Percentiles rank a stretch among this genome's conserved stretches.
These are phyloP conservation scores for Rusavskia elegans DNA, from an alignment of 495 filamentous ascomycete species.

Conservation along the genomic window DNA sequence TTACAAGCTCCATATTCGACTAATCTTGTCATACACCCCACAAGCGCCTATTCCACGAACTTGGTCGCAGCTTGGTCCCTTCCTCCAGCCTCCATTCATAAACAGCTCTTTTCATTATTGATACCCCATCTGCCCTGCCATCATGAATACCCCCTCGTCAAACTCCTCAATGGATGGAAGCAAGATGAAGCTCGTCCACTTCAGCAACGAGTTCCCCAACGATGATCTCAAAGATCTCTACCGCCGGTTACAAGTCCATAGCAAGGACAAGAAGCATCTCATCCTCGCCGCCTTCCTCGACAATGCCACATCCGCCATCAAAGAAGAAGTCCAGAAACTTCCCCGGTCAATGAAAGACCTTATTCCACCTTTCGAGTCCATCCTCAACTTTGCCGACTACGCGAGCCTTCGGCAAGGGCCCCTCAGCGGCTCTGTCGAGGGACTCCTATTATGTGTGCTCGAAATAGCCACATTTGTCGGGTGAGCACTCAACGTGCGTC, in stretches of 20 bases:
- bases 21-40: neutral
- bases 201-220: slow-evolving; percentile 26
- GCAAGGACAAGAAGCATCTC: slow-evolving; percentile 21
- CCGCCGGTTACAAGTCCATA: slow-evolving; percentile 22
- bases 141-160: slow-evolving; percentile 1
- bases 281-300: slow-evolving; percentile 23
- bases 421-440: slow-evolving; percentile 22
- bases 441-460: slow-evolving; percentile 18
- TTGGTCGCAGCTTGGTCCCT: no score
- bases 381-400: slow-evolving; percentile 19
- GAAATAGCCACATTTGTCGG: slow-evolving; percentile 1
- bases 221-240: slow-evolving; percentile 25
- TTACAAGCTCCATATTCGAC: neutral
- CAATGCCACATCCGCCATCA: slow-evolving; percentile 19
- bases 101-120: neutral
- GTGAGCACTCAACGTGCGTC: neutral
- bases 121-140: neutral
- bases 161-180: neutral
- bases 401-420: slow-evolving; percentile 17
- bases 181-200: slow-evolving; percentile 22
- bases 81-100: no score
- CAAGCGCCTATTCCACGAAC: no score
- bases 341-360: slow-evolving; percentile 12
- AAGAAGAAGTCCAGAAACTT: slow-evolving; percentile 20
- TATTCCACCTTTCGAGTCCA: slow-evolving; percentile 23